Percentiles rank a stretch among this genome's conserved stretches.
phyloP scores from a whole-genome alignment of 495 filamentous ascomycete species.

The Massariosphaeria phaeospora region DNA sequence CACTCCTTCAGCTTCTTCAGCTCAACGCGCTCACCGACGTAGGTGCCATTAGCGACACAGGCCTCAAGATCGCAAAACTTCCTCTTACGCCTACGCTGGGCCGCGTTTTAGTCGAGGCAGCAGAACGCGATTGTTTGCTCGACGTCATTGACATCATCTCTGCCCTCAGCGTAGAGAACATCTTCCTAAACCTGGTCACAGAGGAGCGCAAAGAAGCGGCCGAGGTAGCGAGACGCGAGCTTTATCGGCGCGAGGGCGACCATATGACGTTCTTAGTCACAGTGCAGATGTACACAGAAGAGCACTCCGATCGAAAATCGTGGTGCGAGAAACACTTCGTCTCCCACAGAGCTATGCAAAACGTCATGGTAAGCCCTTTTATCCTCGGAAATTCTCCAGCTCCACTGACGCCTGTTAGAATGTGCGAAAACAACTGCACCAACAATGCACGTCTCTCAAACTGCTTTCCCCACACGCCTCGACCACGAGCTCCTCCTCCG shows the following conservation, averaged over 20 bases:
- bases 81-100: slow-evolving; percentile 79
- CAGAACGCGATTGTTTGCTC: slow-evolving; percentile 62
- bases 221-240: slow-evolving; percentile 63
- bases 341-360: slow-evolving; percentile 76
- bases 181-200: slow-evolving; percentile 73
- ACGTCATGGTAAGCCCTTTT: slow-evolving; percentile 56
- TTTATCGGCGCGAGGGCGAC: slow-evolving; percentile 80
- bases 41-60: slow-evolving; percentile 68
- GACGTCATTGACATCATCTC: slow-evolving; percentile 92
- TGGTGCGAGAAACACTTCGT: slow-evolving; percentile 79
- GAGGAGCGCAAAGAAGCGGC: slow-evolving; percentile 79
- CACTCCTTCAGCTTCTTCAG: slow-evolving; percentile 70
- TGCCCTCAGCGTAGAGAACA: slow-evolving; percentile 79
- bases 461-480: slow-evolving; percentile 37
- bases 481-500: background rate
- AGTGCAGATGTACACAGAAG: slow-evolving; percentile 72
- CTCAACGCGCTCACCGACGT: slow-evolving; percentile 70
- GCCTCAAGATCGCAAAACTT: slow-evolving; percentile 70
- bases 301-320: slow-evolving; percentile 63
- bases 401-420: slow-evolving; percentile 46
- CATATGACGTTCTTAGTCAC: slow-evolving; percentile 80
- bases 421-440: slow-evolving; percentile 80
- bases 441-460: slow-evolving; percentile 51
- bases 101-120: slow-evolving; percentile 76
- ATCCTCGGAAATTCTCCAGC: background rate